phyloP scores from a whole-genome alignment of 441 rosid genomes.

The Flueggea neowawraea region DNA sequence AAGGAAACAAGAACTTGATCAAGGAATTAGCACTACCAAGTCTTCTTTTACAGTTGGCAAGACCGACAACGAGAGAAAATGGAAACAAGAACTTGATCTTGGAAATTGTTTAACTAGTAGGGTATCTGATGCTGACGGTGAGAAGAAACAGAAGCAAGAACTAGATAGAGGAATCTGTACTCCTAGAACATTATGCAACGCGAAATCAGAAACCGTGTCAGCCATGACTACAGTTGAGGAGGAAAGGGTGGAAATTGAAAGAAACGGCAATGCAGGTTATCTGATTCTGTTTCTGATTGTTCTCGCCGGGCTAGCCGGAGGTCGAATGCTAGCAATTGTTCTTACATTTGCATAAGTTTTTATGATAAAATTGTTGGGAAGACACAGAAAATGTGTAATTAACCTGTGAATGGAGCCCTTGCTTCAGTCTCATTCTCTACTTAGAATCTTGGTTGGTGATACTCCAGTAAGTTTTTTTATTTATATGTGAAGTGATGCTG shows the following conservation, averaged over 20 bases:
- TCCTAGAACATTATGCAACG: too few relatives aligned
- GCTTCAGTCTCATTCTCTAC: neutral
- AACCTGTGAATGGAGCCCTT: neutral
- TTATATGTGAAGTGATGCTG: neutral
- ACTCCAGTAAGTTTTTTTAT: neutral
- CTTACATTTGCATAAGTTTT: conserved; percentile 44
- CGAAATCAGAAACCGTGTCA: too few relatives aligned
- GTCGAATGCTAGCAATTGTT: conserved; percentile 52
- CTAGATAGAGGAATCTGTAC: neutral
- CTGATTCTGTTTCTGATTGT: conserved; percentile 30
- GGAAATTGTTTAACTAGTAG: too few relatives aligned
- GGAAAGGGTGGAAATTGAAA: conserved; percentile 12
- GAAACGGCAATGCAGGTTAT: conserved; percentile 22
- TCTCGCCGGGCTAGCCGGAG: conserved; percentile 51
- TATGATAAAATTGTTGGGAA: conserved; percentile 27
- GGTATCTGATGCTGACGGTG: too few relatives aligned
- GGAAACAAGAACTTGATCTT: too few relatives aligned
- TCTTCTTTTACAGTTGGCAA: too few relatives aligned
- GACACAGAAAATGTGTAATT: conserved; percentile 10
- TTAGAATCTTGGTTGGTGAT: conserved; percentile 10
- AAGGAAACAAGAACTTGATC: neutral
- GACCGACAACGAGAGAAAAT: too few relatives aligned
- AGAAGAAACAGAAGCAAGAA: conserved; percentile 8
- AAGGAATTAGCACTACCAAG: neutral
- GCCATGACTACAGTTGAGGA: neutral